Base-by-base conservation (phyloP, 805 yeast genomes). In the Myxozyma lipomycoides region DNA sequence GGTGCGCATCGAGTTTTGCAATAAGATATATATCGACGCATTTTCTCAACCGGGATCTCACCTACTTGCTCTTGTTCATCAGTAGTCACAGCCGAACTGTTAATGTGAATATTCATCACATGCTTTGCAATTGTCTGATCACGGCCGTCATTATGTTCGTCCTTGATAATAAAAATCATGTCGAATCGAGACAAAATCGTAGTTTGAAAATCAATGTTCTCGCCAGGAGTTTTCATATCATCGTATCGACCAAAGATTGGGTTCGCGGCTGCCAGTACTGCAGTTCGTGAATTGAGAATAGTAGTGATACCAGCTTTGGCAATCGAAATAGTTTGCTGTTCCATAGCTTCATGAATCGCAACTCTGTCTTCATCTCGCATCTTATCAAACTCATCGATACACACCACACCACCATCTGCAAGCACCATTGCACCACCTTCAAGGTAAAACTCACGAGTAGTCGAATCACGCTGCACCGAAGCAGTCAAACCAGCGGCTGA, bases 391-490 rank as follows among this genome's bases (percentile, higher is more conserved):
- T 93, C 99, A 74, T 93, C 99, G 64, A 93, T 93, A 77, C 98
- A 93, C 43, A 91, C 97, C 45, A 93, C 97, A 59, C 99, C 99
- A 36, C 98, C 98, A 71, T 93, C 98, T 0, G 99, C 98, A 45
- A 93, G 74, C n/a, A 93, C 98, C 97, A 93, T 90, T 6, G 99
- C 99, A 70, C 99, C 99, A 53, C 99, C 98, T 77, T 93, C 99
- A 47, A 93, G 73, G 67, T 86, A 91, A 67, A 91, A 93, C 62
- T 93, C 98, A 57, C 96, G 74, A 0, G 96, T 86, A 22, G 75
- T 73, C 1, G 87, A 76, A 67, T 93, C 98, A 67, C 96, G 78
- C 71, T 91, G 98, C 18, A 93, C 98, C 17, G 95, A 84, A 0
- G 98, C 98, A 1, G 99, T 93, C 69, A 93, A 78, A 81, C 99